These are phyloP conservation scores for Trifolium subterraneum DNA, from an alignment of 306 rosid genomes.

Conservation along the genomic window DNA sequence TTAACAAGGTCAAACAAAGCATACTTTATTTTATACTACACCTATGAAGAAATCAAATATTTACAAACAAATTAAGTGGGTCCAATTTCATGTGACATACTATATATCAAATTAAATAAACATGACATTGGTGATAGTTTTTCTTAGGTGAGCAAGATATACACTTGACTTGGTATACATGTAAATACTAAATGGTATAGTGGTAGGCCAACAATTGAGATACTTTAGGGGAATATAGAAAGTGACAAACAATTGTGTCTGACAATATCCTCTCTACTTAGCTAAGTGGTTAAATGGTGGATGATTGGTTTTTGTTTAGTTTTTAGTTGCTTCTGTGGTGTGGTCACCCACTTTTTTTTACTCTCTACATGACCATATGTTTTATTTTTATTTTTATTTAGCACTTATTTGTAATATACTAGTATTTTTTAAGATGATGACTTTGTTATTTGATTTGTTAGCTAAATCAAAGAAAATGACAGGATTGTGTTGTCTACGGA, in stretches of 20 bases:
- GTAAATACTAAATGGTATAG: constrained; percentile 44
- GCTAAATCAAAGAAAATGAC: background rate
- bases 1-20: constrained; percentile 53
- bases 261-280: constrained; percentile 53
- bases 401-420: constrained; percentile 21
- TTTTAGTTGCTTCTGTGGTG: constrained; percentile 44
- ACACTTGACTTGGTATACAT: constrained; percentile 52
- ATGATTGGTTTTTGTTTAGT: constrained; percentile 36
- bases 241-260: constrained; percentile 47
- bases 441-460: constrained; percentile 23
- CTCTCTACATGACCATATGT: constrained; percentile 25
- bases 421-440: constrained; percentile 3
- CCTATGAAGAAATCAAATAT: constrained; percentile 32
- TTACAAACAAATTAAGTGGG: constrained; percentile 45
- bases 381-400: background rate
- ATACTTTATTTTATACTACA: constrained; percentile 28
- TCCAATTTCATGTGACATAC: constrained; percentile 45
- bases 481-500: background rate
- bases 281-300: constrained; percentile 57
- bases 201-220: constrained; percentile 69
- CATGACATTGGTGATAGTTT: constrained; percentile 37
- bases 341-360: constrained; percentile 50
- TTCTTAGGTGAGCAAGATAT: constrained; percentile 50
- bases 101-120: constrained; percentile 31
- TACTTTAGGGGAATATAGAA: constrained; percentile 49